phyloP scores from a whole-genome alignment of 768 basidiomycete species.

The Podaxis sp. region DNA sequence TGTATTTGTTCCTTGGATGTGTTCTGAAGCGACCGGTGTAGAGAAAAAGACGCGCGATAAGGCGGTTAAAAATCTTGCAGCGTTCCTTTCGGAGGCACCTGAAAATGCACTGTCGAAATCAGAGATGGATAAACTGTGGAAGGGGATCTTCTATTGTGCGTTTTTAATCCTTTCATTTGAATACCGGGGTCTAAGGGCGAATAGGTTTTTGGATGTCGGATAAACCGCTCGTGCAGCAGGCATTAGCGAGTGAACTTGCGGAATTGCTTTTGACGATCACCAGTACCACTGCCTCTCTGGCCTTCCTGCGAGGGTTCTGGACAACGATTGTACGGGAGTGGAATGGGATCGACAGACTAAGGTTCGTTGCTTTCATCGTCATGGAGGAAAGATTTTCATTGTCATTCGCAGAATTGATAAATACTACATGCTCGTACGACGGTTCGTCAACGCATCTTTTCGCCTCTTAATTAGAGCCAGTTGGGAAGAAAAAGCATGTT shows the following conservation, averaged over 20 bases:
- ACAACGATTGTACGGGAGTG: constrained; percentile 87
- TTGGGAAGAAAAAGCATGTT: constrained; percentile 62
- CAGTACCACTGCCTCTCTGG: constrained; percentile 55
- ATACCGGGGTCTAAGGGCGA: neutral
- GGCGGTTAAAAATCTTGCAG: constrained; percentile 76
- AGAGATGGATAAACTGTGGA: constrained; percentile 95
- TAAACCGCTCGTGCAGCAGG: constrained; percentile 95
- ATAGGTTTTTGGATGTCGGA: constrained; percentile 99
- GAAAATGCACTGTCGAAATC: constrained; percentile 59
- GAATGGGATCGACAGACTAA: constrained; percentile 86
- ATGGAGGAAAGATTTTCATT: constrained; percentile 8
- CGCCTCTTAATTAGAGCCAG: constrained; percentile 66
- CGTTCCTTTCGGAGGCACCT: constrained; percentile 73
- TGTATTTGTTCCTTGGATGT: constrained; percentile 1
- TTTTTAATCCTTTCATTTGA: constrained; percentile 1
- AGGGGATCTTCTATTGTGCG: constrained; percentile 95
- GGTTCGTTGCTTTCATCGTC: constrained; percentile 47
- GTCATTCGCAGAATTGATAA: constrained; percentile 79
- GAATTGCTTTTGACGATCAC: constrained; percentile 75
- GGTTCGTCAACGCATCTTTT: constrained; percentile 86
- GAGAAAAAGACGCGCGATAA: constrained; percentile 93
- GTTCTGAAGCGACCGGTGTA: constrained; percentile 18
- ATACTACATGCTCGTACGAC: constrained; percentile 91
- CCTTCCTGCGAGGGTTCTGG: constrained; percentile 91
- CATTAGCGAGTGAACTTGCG: constrained; percentile 82